Base-by-base conservation (phyloP, 495 filamentous ascomycete species). In the Eremomyces bilateralis region DNA sequence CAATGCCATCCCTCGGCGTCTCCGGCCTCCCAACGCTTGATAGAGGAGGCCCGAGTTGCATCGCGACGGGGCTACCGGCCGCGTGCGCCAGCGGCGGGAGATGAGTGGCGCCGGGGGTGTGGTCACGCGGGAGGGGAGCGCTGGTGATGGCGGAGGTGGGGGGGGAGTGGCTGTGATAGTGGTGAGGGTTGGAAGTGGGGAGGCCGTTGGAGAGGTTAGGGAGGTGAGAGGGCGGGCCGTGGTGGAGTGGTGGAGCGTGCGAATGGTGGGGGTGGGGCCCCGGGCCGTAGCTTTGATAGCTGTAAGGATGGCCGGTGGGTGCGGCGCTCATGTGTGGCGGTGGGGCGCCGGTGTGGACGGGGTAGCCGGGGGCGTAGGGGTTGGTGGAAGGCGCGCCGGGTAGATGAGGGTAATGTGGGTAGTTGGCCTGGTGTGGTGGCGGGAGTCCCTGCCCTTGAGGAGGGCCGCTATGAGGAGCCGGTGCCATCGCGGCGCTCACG, bases 231-330 rank as follows among this genome's bases (percentile, higher is more conserved):
- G 29, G 31, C 3, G 16, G 13, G 16, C 16, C 1, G 2, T 15
- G 20, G 20, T 16, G 15, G 19, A n/a, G 1, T 13, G 21, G 20
- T 32, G 15, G 4, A 19, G 22, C 34, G 16, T 41, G 44, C 38
- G 33, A 27, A 27, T 20, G 16, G 59, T 41, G 65, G n/a, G n/a
- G n/a, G n/a, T n/a, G n/a, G n/a, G n/a, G n/a, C n/a, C n/a, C n/a
- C n/a, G n/a, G n/a, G n/a, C n/a, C n/a, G n/a, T n/a, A n/a, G n/a
- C n/a, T n/a, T n/a, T n/a, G n/a, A n/a, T n/a, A n/a, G n/a, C n/a
- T n/a, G n/a, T n/a, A n/a, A n/a, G n/a, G n/a, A n/a, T n/a, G n/a
- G n/a, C n/a, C n/a, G n/a, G n/a, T n/a, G n/a, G n/a, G n/a, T n/a
- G n/a, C n/a, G n/a, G n/a, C n/a, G n/a, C n/a, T n/a, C n/a, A n/a